Base-by-base conservation (phyloP, 257 asterid genomes). In the Primulina eburnea region DNA sequence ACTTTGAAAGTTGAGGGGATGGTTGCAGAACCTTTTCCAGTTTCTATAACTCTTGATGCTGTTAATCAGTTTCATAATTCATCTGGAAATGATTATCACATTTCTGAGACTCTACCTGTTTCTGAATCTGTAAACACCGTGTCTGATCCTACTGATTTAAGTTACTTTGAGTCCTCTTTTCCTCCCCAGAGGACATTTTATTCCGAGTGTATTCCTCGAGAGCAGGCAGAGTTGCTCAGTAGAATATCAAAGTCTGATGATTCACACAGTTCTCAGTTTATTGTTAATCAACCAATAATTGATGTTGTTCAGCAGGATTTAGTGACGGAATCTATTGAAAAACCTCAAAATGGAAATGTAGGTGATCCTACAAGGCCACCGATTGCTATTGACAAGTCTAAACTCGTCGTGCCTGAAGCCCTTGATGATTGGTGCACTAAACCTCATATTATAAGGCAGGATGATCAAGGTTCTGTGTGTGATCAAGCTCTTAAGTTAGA, bases 171-270 rank as follows among this genome's bases (percentile, higher is more conserved):
- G 81, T 73, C 90, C 68, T 73, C 86, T 38, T 53, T 77, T 63
- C 82, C 83, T 70, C 78, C 89, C 38, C 95, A 82, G 77, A 86
- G 97, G 81, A 82, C 73, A 73, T 92, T 82, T 71, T 78, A 76
- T 75, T 93, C 98, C 33, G 92, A 84, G 81, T 78, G 85, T 68
- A 82, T 89, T 78, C 98, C 95, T 66, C 83, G 97, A 68, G 96
- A 86, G 82, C 88, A 82, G 80, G 76, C 79, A 65, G 96, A 81
- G 74, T 71, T 61, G 71, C 88, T 76, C 21, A 78, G 76, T 84
- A 87, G 95, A 86, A 81, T 88, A 76, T 93, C 98, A 14, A 93
- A 93, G 80, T 93, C 98, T 8, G 95, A 90, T 79, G 98, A 93
- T 82, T 87, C 90, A 64, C 97, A 78, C 71, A 74, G 71, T 76